Base-by-base conservation (phyloP, 345 rosid species). In the Citrus cavaleriei region DNA sequence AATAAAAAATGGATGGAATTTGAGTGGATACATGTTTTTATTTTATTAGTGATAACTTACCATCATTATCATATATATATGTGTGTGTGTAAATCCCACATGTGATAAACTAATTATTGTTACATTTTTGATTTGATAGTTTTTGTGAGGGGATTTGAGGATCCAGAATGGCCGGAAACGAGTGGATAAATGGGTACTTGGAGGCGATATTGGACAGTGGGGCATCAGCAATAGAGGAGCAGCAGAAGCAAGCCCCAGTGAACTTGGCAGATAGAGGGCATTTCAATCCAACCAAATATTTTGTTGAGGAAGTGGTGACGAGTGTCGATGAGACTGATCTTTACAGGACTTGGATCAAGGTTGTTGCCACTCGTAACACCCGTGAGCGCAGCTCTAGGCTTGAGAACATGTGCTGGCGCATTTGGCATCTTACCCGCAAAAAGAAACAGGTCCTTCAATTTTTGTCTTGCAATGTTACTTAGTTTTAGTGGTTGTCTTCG, bases 341-440 rank as follows among this genome's bases (percentile, higher is more conserved):
- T 37, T 89, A 96, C 32, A 83, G 97, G 64, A 93, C 99, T 30
- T 96, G 99, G 99, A 81, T 96, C 72, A 96, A 96, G 90, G 99
- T 93, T 6, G 97, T 92, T 6, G 98, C 99, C 70, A 95, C 98
- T 55, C 92, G 99, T 46, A 93, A 91, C 81, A 88, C 93, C 25
- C 93, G 98, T 62, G 99, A 95, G 81, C 95, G 99, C 19, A 92
- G 95, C 89, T 90, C 96, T 62, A 83, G 99, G 60, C 93, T 95
- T 60, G 99, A 95, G 93, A 95, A 95, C 80, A 95, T 95, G 99
- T 95, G 99, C 73, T 95, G 98, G 99, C 93, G 99, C 68, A 95
- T 95, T 46, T 95, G 99, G 99, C 98, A 95, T 63, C 97, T 95
- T 81, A 88, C 99, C 58, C 98, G 98, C 84, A 93, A 93, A 89